phyloP scores from a whole-genome alignment of 129 eudicot species.

The Heracleum sosnowskyi region DNA sequence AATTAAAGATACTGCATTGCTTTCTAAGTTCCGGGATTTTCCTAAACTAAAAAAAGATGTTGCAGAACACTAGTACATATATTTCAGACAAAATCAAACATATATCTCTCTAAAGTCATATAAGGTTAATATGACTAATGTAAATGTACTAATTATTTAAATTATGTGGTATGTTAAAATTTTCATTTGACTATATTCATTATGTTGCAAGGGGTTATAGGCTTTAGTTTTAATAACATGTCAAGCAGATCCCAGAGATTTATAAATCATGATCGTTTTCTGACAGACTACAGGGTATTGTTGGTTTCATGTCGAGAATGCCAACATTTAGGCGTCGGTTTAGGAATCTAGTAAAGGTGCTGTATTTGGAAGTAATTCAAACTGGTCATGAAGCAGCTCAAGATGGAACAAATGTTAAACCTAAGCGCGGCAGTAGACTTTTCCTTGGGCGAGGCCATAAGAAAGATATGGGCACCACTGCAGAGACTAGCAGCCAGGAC shows the following conservation, averaged over 20 bases:
- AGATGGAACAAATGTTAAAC: slow-evolving; percentile 22
- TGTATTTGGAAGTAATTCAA: slow-evolving; percentile 66
- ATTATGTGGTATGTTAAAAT: neutral
- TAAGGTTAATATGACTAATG: neutral
- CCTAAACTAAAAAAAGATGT: neutral
- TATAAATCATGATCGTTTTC: neutral
- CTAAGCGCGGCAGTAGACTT: slow-evolving; percentile 28
- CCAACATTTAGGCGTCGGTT: slow-evolving; percentile 82
- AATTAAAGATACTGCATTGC: neutral
- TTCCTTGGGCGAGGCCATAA: slow-evolving; percentile 17
- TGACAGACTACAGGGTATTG: slow-evolving; percentile 77
- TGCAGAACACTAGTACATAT: neutral
- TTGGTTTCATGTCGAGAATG: slow-evolving; percentile 68
- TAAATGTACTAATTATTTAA: neutral
- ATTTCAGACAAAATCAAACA: neutral
- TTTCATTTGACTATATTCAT: neutral
- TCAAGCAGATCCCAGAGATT: neutral
- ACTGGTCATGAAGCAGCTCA: slow-evolving; percentile 39
- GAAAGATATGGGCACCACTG: slow-evolving; percentile 16
- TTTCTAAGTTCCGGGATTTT: neutral
- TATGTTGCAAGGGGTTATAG: neutral
- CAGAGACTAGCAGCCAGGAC: slow-evolving; percentile 16
- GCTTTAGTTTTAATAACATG: neutral
- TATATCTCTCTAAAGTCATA: neutral
- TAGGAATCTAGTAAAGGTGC: slow-evolving; percentile 57